A percentile compares a stretch with the other conserved stretches of the same genome.
Evolutionary conservation across 805 yeast species (phyloP).

Genomic region (Helenozyma baotianmanensis): DNA sequence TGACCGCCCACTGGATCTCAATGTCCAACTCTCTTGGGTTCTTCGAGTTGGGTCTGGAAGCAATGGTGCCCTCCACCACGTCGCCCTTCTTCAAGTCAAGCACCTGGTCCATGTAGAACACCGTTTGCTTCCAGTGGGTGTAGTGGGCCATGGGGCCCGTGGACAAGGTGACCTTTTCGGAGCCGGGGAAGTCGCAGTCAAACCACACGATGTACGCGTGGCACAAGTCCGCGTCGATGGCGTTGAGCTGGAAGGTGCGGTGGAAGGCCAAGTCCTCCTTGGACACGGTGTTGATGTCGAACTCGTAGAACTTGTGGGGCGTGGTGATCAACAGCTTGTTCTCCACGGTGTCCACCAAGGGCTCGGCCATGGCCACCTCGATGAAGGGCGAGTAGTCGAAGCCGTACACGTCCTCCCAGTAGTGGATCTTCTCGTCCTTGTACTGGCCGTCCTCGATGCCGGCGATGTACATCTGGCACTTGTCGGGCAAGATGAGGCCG

Average conservation of each 20-base stretch:
- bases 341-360: slow-evolving; percentile 93
- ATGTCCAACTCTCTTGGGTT: slow-evolving; percentile 93
- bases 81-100: slow-evolving; percentile 77
- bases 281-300: slow-evolving; percentile 86
- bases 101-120: slow-evolving; percentile 82
- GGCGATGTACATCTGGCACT: slow-evolving; percentile 83
- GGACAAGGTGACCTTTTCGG: slow-evolving; percentile 66
- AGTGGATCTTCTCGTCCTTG: slow-evolving; percentile 84
- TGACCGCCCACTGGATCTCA: slow-evolving; percentile 55
- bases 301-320: slow-evolving; percentile 63
- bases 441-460: slow-evolving; percentile 91
- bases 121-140: slow-evolving; percentile 99
- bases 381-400: slow-evolving; percentile 92
- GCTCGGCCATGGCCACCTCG: slow-evolving; percentile 83
- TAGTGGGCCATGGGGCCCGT: slow-evolving; percentile 93
- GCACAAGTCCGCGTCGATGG: slow-evolving; percentile 72
- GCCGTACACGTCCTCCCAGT: slow-evolving; percentile 97
- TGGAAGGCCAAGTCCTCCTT: slow-evolving; percentile 78
- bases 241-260: slow-evolving; percentile 62
- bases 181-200: slow-evolving; percentile 82
- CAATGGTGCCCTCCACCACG: slow-evolving; percentile 60
- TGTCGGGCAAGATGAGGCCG: slow-evolving; percentile 93
- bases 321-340: slow-evolving; percentile 69
- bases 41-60: slow-evolving; percentile 66
- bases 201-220: slow-evolving; percentile 95